Base-by-base conservation (phyloP, 768 basidiomycete genomes). In the Lactarius hengduanensis region DNA sequence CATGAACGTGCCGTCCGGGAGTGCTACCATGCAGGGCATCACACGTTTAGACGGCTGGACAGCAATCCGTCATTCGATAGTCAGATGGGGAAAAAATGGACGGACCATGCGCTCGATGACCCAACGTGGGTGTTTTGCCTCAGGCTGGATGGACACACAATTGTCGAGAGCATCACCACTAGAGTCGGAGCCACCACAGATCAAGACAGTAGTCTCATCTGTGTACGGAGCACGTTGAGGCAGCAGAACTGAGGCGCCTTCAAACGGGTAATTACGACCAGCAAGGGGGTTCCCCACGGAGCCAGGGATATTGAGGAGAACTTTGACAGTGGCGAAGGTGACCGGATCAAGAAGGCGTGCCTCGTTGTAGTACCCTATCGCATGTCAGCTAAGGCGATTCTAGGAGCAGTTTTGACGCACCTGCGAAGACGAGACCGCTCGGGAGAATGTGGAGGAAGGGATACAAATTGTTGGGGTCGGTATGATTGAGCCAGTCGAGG, bases 391-490 rank as follows among this genome's bases (percentile, higher is more conserved):
- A 40, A 38, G 26, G 3, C n/a, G 26, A 20, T 54, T 32, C 16
- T n/a, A 0, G 45, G 45, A 45, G 15, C 41, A 8, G 47, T 18
- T 41, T 15, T 30, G 7, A 76, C 83, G 59, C 56, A 89, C 90
- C 87, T 41, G 90, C 81, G 73, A 92, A 92, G 70, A 93, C 76
- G 38, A 82, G 81, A 1, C 84, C 84, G 54, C 86, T 86, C 0
- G 91, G 90, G 18, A 93, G 81, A 6, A 91, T 81, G 62, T 87
- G 74, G 40, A 92, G 76, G 79, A 90, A 92, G 0, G 91, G 91
- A 71, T 93, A 92, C 58, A 92, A 74, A 70, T 92, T 92, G 72
- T 90, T 85, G 0, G 91, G 91, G 71, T 92, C 88, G 4, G 91
- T 92, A 34, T 89, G 81, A 40, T 78, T 74, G 30, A 92, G 78